Evolutionary conservation across 441 rosid species (phyloP), one percentile per base, ranked within the genome.

Genomic region (Populus hybrid): DNA sequence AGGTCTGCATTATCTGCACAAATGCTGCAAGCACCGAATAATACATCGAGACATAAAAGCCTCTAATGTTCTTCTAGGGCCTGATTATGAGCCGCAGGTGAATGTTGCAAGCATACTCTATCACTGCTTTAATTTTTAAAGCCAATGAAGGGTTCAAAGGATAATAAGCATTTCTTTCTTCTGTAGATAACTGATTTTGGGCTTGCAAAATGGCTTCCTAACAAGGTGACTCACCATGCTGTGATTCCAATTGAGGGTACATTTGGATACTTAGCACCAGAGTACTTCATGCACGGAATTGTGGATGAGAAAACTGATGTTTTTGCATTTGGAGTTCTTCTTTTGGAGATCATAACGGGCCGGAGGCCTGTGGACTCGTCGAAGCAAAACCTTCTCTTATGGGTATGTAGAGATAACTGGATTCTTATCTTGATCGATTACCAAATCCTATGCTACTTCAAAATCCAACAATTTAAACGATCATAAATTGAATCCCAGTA

Each of bases 31-130:
- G 78, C 98, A 86, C 53, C 80, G 98, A 61, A 93, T 95, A 70
- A 95, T 95, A 68, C 99, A 95, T 83, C 94, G 99, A 0, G 99
- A 95, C 83, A 95, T 93, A 31, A 93, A 93, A 86, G 93, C 98
- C 20, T 95, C 99, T 0, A 92, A 93, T 74, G 95, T 95, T 68
- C 97, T 95, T 77, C 97, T 95, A 4, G 99, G 96, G 68, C 95
- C 91, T 0, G 92, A 91, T 78, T 92, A 84, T 26, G 97, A 95
- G 75, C 99, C 99, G 6, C 98, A 93, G 89, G 95, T 90, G 79
- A 87, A 61, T 33, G 72, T 12, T 64, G 20, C 12, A 59, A 61
- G 73, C 65, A 75, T 74, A 29, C 82, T 64, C 56, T 16, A n/a
- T n/a, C n/a, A n/a, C n/a, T n/a, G n/a, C n/a, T n/a, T n/a, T n/a